Evolutionary conservation across 192 early-diverging fungal genomes (phyloP).

Genomic region (Podila verticillata): DNA sequence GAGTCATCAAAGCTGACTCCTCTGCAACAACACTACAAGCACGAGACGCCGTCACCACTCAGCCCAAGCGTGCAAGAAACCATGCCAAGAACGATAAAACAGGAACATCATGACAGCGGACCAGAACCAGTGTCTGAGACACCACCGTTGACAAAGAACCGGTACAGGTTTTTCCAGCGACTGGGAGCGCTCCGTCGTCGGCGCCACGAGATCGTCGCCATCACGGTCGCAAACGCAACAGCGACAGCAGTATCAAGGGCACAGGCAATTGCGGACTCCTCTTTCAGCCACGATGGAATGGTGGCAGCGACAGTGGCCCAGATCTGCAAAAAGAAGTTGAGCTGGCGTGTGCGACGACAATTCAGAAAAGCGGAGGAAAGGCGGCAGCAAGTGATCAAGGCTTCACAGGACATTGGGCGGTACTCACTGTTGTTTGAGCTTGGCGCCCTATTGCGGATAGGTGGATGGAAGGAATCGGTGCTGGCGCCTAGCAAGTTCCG

Average conservation of each 20-base stretch:
- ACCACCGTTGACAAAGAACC: neutral
- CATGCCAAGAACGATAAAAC: too few relatives aligned
- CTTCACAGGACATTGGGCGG: slow-evolving; percentile 45
- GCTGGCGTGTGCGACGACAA: slow-evolving; percentile 5
- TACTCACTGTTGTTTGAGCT: slow-evolving; percentile 31
- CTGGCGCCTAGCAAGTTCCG: slow-evolving; percentile 4
- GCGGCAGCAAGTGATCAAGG: slow-evolving; percentile 17
- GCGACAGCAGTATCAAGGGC: neutral
- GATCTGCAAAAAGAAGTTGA: slow-evolving; percentile 20
- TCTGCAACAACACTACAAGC: too few relatives aligned
- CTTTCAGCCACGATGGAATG: slow-evolving; percentile 1
- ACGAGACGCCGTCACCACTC: too few relatives aligned
- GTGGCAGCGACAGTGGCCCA: neutral
- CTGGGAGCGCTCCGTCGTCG: neutral
- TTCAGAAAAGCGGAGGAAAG: slow-evolving; percentile 20
- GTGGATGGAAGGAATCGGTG: slow-evolving; percentile 23
- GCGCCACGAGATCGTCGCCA: neutral
- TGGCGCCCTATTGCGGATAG: slow-evolving; percentile 12
- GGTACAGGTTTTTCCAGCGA: neutral
- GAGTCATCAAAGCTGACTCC: neutral
- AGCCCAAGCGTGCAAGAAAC: too few relatives aligned
- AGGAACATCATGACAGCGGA: too few relatives aligned
- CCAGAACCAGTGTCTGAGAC: too few relatives aligned
- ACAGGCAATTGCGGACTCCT: neutral
- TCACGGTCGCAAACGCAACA: neutral